Evolutionary conservation across 345 rosid species (phyloP).

Genomic region (Lepidium africanum): DNA sequence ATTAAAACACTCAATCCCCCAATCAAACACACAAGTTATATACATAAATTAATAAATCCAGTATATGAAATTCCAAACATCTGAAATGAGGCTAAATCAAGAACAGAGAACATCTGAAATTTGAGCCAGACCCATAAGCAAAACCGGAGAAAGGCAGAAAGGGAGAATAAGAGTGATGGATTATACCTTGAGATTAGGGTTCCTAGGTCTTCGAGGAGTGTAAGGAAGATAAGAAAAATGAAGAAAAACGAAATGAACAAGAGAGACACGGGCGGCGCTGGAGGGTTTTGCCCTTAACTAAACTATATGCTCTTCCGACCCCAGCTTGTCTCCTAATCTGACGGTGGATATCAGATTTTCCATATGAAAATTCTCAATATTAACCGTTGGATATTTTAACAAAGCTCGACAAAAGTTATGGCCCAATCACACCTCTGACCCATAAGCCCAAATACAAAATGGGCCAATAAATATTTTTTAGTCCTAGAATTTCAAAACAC

Average conservation of each 20-base stretch:
- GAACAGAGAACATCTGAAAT: background rate
- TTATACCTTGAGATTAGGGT: constrained; percentile 26
- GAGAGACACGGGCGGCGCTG: constrained; percentile 27
- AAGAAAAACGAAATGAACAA: background rate
- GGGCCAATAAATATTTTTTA: background rate
- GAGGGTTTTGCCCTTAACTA: constrained; percentile 17
- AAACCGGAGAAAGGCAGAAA: background rate
- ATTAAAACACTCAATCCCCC: background rate
- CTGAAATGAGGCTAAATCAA: no score
- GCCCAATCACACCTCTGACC: background rate
- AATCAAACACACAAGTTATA: background rate
- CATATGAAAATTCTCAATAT: background rate
- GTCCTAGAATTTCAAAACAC: no score
- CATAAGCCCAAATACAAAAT: background rate
- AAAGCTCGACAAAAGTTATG: background rate
- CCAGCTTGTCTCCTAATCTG: background rate
- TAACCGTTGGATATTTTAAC: background rate
- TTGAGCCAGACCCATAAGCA: background rate
- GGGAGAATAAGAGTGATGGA: background rate
- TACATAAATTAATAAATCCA: background rate
- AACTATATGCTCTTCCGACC: constrained; percentile 12
- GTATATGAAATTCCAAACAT: background rate
- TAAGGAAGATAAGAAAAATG: constrained; percentile 9
- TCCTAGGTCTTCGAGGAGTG: constrained; percentile 4
- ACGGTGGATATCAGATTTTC: background rate